Evolutionary conservation across 2,329 filamentous ascomycete species (phyloP).

Genomic region (Neopestalotiopsis sp.): DNA sequence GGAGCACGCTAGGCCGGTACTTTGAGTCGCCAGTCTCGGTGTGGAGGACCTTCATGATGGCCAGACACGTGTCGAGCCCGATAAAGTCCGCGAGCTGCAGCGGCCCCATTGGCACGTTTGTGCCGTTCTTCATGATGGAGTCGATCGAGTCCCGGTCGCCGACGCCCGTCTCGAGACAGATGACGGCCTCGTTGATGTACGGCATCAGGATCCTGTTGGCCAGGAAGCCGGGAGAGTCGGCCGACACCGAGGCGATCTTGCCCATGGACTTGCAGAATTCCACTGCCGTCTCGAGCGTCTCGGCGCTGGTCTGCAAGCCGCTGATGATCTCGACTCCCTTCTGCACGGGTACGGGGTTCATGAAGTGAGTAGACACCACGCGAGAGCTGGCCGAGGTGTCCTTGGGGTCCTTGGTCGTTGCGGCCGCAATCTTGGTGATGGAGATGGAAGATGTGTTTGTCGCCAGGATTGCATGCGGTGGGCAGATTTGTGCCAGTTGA

Average conservation of each 20-base stretch:
- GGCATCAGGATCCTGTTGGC: slow-evolving; percentile 98
- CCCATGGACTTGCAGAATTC: slow-evolving; percentile 91
- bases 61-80: slow-evolving; percentile 91
- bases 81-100: slow-evolving; percentile 96
- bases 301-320: slow-evolving; percentile 85
- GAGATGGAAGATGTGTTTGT: slow-evolving; percentile 99
- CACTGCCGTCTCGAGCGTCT: slow-evolving; percentile 82
- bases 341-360: slow-evolving; percentile 97
- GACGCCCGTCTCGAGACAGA: slow-evolving; percentile 92
- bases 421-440: slow-evolving; percentile 93
- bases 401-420: slow-evolving; percentile 78
- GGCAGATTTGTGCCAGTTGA: slow-evolving; percentile 80
- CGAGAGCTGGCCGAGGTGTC: slow-evolving; percentile 83
- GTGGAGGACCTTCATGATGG: slow-evolving; percentile 96
- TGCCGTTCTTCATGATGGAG: slow-evolving; percentile 98
- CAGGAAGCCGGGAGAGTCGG: slow-evolving; percentile 91
- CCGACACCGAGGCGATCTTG: slow-evolving; percentile 86
- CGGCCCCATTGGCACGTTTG: slow-evolving; percentile 97
- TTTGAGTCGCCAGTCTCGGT: slow-evolving; percentile 93
- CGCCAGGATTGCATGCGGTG: slow-evolving; percentile 85
- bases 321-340: slow-evolving; percentile 98
- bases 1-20: slow-evolving; percentile 85
- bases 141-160: slow-evolving; percentile 92
- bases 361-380: slow-evolving; percentile 96
- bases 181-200: slow-evolving; percentile 96